Base-by-base conservation (phyloP, 2,329 filamentous ascomycete genomes). In the Cladosporium sp. region DNA sequence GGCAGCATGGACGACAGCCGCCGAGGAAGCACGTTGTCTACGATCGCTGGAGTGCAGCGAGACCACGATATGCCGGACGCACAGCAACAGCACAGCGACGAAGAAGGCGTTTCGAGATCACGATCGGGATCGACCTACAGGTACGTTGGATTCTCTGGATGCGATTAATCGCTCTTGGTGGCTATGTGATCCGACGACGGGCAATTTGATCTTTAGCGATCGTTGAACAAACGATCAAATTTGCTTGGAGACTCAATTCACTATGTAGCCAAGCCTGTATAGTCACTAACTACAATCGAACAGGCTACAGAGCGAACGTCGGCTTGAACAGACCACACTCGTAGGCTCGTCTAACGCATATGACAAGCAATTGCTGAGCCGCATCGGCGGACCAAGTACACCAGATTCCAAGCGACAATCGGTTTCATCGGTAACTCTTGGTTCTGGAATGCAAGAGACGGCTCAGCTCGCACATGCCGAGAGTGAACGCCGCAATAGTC, bases 291-390 rank as follows among this genome's bases (percentile, higher is more conserved):
- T 7, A 14, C n/a, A 22, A 9, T 14, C 11, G 19, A 50, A 30
- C 28, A 49, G 82, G 67, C 73, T 85, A 58, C 82, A 84, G 63
- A 84, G 83, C 66, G 84, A 86, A 70, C 77, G 77, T 52, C 80
- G 85, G 62, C 77, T 86, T 50, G 84, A 83, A 49, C 78, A 82
- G 63, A 76, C 80, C 61, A 80, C 82, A 49, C 78, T 85, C 40
- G 79, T 83, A 63, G 79, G 77, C 59, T 85, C 83, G 2, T 85
- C 82, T 22, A 81, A 85, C 66, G 82, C 80, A 34, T 87, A 86
- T 70, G 84, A 87, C 66, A 82, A 85, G 69, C 81, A 84, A 61
- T 72, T 86, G 12, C 72, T 87, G 25, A 84, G 82, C 51, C 85
- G 84, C 64, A 86, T 86, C 60, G 83, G 83, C 34, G 84, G 84